A percentile compares a stretch with the other conserved stretches of the same genome.
These are phyloP conservation scores for Trametes punicea DNA, from an alignment of 768 basidiomycete species.

Conservation along the genomic window DNA sequence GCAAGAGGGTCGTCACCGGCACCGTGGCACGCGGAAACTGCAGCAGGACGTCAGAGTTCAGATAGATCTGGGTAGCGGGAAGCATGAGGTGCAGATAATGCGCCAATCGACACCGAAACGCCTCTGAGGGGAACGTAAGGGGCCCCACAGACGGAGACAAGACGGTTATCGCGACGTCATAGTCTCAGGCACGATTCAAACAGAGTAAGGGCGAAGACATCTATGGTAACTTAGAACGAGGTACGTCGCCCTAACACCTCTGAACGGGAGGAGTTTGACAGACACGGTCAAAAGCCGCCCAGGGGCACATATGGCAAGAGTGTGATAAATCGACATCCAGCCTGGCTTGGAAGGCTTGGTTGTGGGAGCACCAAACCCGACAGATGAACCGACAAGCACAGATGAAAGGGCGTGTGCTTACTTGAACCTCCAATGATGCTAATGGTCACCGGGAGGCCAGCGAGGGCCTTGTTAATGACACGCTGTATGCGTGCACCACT, in stretches of 20 bases:
- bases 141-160: not conserved
- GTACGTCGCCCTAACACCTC: slow-evolving; percentile 4
- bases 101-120: not conserved
- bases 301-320: not conserved
- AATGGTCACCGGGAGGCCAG: slow-evolving; percentile 85
- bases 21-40: slow-evolving; percentile 92
- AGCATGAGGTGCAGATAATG: slow-evolving; percentile 18
- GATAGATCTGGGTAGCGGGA: not conserved
- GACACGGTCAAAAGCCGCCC: not conserved
- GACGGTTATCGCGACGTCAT: slow-evolving; percentile 2
- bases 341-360: not conserved
- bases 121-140: slow-evolving; percentile 8
- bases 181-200: not conserved
- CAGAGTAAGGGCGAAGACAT: not conserved
- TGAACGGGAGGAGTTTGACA: not conserved
- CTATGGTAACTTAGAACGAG: not conserved
- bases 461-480: slow-evolving; percentile 77
- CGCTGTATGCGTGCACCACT: slow-evolving; percentile 81
- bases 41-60: slow-evolving; percentile 5
- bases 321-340: not conserved
- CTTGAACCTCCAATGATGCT: slow-evolving; percentile 88
- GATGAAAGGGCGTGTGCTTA: slow-evolving; percentile 36
- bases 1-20: slow-evolving; percentile 89
- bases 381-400: not conserved
- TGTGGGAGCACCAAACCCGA: not conserved